Evolutionary conservation across 2,329 filamentous ascomycete species (phyloP).

Genomic region (Neoarthrinium moseri): DNA sequence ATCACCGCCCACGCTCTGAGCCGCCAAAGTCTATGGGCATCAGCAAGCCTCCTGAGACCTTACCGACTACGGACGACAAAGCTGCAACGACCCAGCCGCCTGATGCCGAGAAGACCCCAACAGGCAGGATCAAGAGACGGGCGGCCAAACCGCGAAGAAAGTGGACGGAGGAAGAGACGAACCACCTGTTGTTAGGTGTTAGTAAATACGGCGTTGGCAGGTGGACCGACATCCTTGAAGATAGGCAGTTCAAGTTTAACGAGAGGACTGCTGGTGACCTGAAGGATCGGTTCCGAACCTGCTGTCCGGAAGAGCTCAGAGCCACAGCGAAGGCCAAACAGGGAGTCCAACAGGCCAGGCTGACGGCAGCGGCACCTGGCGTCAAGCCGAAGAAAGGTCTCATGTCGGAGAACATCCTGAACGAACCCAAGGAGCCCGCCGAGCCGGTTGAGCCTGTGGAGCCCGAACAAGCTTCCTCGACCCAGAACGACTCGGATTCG

Average conservation of each 20-base stretch:
- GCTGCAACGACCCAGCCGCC: slow-evolving; percentile 23
- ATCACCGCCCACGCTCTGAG: slow-evolving; percentile 41
- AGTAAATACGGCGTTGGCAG: slow-evolving; percentile 63
- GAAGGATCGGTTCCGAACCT: slow-evolving; percentile 66
- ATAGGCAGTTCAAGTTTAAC: slow-evolving; percentile 60
- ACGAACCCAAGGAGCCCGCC: slow-evolving; percentile 38
- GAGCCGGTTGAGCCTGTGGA: slow-evolving; percentile 32
- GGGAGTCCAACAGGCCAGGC: slow-evolving; percentile 22
- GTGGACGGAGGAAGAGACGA: slow-evolving; percentile 66
- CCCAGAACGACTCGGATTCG: slow-evolving; percentile 33
- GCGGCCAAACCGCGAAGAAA: slow-evolving; percentile 58
- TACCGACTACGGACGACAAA: slow-evolving; percentile 22
- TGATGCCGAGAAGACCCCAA: slow-evolving; percentile 26
- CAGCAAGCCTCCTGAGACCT: slow-evolving; percentile 26
- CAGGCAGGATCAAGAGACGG: slow-evolving; percentile 48
- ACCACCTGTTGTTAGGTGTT: slow-evolving; percentile 59
- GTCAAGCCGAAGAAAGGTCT: slow-evolving; percentile 46
- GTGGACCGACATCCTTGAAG: slow-evolving; percentile 64
- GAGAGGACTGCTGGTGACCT: slow-evolving; percentile 60
- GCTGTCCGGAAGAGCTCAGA: slow-evolving; percentile 61
- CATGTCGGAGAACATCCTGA: slow-evolving; percentile 56
- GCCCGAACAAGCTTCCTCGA: slow-evolving; percentile 20
- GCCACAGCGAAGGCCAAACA: slow-evolving; percentile 32
- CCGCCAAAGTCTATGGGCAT: slow-evolving; percentile 41
- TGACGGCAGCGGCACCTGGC: slow-evolving; percentile 19